Base-by-base conservation (phyloP, 2,329 filamentous ascomycete species). In the Chaetomium globosum region DNA sequence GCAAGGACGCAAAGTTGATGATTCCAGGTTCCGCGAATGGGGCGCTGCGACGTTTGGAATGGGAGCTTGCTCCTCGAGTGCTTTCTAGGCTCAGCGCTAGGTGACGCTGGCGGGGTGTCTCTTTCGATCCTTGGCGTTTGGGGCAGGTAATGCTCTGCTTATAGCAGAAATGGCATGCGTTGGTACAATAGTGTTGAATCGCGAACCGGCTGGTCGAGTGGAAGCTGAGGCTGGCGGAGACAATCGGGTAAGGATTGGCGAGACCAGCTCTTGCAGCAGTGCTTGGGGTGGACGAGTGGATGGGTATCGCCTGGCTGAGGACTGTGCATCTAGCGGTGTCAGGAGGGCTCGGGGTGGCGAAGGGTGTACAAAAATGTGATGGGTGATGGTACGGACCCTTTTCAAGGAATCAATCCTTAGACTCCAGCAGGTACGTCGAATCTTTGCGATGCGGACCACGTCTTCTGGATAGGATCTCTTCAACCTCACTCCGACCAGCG, bases 301-400 rank as follows among this genome's bases (percentile, higher is more conserved):
- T 26, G n/a, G 39, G 30, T 31, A 56, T 9, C 19, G 26, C 51
- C 67, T 64, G 57, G 61, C 51, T 66, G 59, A 49, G 59, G 58
- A 62, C 54, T 66, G 61, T 70, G 69, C 65, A 59, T 61, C 30
- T 65, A 62, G 65, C 62, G 64, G 64, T 65, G 67, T 70, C 59
- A 67, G 63, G 68, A 55, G 60, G 53, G 54, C 66, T 62, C 64
- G 33, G 59, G 60, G 43, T 57, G 59, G 54, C 56, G 39, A 53
- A 31, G 39, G 46, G 48, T 62, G 63, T 65, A 65, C 68, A 61
- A 56, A 56, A 54, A 56, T 52, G 46, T 59, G 63, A 67, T 66
- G 67, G 64, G 56, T 28, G 64, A 57, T 28, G 55, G 55, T 58
- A 64, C 54, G 61, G 59, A 61, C 61, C 62, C 63, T 68, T 68